These are phyloP conservation scores for Eutreptiella sp. DNA, from an alignment of 208 protist genomes.

Conservation along the genomic window DNA sequence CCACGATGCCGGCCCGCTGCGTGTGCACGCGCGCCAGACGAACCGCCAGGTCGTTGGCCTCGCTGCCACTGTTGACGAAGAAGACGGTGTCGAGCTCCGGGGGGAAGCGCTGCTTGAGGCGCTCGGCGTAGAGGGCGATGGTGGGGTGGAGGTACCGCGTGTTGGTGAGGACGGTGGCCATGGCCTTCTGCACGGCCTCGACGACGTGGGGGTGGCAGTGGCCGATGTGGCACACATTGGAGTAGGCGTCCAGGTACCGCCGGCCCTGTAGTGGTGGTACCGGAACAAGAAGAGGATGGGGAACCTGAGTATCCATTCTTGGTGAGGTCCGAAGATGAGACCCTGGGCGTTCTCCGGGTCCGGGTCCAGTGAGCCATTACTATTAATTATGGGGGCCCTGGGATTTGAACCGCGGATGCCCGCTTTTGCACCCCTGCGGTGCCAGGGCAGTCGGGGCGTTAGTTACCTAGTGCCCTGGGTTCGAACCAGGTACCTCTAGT, in stretches of 20 bases:
- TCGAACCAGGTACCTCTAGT: too few relatives aligned
- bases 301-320: too few relatives aligned
- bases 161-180: conserved; percentile 29
- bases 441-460: too few relatives aligned
- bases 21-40: conserved; percentile 34
- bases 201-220: conserved; percentile 8
- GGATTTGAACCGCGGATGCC: too few relatives aligned
- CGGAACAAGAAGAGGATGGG: too few relatives aligned
- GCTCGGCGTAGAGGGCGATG: conserved; percentile 34
- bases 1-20: conserved; percentile 22
- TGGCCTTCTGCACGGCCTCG: not conserved
- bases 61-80: conserved; percentile 67
- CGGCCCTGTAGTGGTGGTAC: too few relatives aligned
- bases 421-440: too few relatives aligned
- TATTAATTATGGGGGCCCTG: too few relatives aligned
- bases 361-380: too few relatives aligned
- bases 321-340: too few relatives aligned
- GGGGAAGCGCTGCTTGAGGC: conserved; percentile 37
- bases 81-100: conserved; percentile 43
- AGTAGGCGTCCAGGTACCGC: conserved; percentile 1
- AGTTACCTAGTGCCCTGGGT: too few relatives aligned
- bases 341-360: too few relatives aligned
- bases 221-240: conserved; percentile 10
- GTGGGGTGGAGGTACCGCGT: conserved; percentile 46
- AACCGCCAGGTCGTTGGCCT: conserved; percentile 54